Evolutionary conservation across 495 filamentous ascomycete genomes (phyloP).

Genomic region (Penicillium bovifimosum): DNA sequence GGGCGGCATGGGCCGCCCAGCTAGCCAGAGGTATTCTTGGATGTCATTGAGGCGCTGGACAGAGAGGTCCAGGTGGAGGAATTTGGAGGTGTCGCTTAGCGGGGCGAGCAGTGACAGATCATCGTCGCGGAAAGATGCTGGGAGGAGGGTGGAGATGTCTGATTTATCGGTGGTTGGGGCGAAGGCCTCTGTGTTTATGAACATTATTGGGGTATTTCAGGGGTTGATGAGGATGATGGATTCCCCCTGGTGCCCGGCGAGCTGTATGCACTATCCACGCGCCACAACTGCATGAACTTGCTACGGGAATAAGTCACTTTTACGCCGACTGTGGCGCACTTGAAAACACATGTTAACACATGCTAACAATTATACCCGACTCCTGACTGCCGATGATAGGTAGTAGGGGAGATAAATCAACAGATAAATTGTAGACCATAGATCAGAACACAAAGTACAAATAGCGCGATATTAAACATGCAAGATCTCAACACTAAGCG

Average conservation of each 20-base stretch:
- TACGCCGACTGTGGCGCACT: background rate
- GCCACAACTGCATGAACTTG: background rate
- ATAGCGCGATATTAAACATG: background rate
- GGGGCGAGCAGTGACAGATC: background rate
- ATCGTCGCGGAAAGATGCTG: background rate
- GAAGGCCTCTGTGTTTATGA: background rate
- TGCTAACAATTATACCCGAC: too few species aligned
- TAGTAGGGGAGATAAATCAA: too few species aligned
- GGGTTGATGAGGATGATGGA: background rate
- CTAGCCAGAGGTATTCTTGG: conserved; percentile 42
- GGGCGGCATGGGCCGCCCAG: conserved; percentile 42
- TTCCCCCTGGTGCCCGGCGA: background rate
- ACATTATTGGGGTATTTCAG: background rate
- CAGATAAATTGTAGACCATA: background rate
- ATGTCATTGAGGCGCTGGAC: conserved; percentile 26
- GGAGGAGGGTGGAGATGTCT: background rate
- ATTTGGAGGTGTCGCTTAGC: background rate
- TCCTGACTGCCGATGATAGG: too few species aligned
- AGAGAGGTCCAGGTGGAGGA: background rate
- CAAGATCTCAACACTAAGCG: conserved; percentile 6
- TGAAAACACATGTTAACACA: too few species aligned
- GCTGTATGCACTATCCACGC: background rate
- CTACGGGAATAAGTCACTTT: background rate
- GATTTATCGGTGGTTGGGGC: background rate
- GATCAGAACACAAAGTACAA: background rate